Base-by-base conservation (phyloP, 148 eudicot species). In the Rhododendron ovatum region DNA sequence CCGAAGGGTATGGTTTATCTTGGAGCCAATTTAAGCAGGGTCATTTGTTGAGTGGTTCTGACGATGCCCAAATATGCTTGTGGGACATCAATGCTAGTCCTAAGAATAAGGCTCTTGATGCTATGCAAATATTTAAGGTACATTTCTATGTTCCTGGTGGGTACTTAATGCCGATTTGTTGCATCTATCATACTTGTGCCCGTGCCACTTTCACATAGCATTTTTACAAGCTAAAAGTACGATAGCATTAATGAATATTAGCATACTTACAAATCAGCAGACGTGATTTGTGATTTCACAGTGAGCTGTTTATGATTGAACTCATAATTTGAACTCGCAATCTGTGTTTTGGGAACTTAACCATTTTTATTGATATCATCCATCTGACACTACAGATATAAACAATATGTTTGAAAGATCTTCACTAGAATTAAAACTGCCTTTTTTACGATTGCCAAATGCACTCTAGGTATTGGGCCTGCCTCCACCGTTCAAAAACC, bases 51-150 rank as follows among this genome's bases (percentile, higher is more conserved):
- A 94, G 97, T 88, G 94, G 97, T 78, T 93, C 97, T 55, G 94
- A 94, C 88, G 95, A 94, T 92, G 95, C 97, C 82, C 95, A 92
- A 80, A 94, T 94, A 69, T 94, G 95, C 88, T 83, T 94, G 79
- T 94, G 97, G 97, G 97, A 94, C 92, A 86, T 94, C 82, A 93
- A 93, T 91, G 92, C 90, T 9, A 88, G 92, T 82, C 95, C 96
- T 6, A 89, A 88, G 87, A 93, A 92, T 80, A 94, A 90, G 88
- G 86, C 90, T 17, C 85, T 94, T 14, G 94, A 93, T 87, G 96
- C 96, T 43, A 82, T 83, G 90, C 94, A 91, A 84, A 92, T 87
- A 87, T 94, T 86, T 86, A 92, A 94, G 97, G 97, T 94, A 91
- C 69, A 61, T 59, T 77, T 83, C 26, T 24, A 57, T 78, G 6